These are phyloP conservation scores for Agroathelia rolfsii DNA, from an alignment of 1,284 basidiomycete genomes.

Conservation along the genomic window DNA sequence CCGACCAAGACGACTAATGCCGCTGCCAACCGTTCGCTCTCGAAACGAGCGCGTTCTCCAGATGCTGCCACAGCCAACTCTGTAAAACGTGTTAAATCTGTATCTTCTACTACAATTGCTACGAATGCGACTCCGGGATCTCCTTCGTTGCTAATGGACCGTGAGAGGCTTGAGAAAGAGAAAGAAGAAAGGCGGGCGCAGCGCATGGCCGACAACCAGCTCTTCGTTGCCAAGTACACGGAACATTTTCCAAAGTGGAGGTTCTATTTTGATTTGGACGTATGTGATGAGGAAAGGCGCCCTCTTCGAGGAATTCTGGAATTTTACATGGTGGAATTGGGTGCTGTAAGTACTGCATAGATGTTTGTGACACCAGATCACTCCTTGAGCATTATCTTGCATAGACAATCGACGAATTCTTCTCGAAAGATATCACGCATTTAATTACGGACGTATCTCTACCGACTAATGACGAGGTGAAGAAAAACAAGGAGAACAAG, in stretches of 20 bases:
- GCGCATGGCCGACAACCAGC: conserved; percentile 51
- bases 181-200: conserved; percentile 34
- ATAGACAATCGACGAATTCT: conserved; percentile 78
- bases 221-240: conserved; percentile 79
- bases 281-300: conserved; percentile 38
- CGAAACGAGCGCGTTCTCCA: too few relatives aligned
- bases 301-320: conserved; percentile 38
- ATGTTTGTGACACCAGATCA: conserved; percentile 2
- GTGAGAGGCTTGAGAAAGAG: too few relatives aligned
- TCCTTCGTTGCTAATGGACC: too few relatives aligned
- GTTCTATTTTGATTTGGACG: conserved; percentile 79
- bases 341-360: conserved; percentile 19
- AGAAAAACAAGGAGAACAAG: conserved; percentile 77
- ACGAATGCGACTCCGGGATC: too few relatives aligned
- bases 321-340: too few relatives aligned
- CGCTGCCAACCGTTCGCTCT: too few relatives aligned
- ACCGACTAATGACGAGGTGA: conserved; percentile 25
- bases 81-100: too few relatives aligned
- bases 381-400: conserved; percentile 7
- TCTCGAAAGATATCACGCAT: conserved; percentile 79
- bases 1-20: too few relatives aligned
- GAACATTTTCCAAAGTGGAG: conserved; percentile 76
- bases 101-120: too few relatives aligned
- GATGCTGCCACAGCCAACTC: too few relatives aligned
- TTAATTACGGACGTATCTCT: conserved; percentile 63